A percentile compares a stretch with the other conserved stretches of the same genome.
Conservation (phyloP, 768 basidiomycete species). For the Solioccasus polychromus region DNA sequence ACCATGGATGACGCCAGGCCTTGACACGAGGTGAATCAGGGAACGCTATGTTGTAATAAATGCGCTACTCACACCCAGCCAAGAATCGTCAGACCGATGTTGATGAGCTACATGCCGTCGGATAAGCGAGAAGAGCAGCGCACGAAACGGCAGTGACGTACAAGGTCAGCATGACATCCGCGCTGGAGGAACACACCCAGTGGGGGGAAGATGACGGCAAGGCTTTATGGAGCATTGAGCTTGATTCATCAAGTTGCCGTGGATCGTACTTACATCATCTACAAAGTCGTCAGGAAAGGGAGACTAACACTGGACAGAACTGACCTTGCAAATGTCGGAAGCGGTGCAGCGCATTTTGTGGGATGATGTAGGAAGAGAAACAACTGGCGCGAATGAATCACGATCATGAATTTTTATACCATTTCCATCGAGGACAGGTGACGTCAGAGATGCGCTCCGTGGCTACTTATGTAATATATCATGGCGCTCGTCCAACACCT, state of each 20-base stretch:
- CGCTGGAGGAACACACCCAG: slow-evolving; percentile 87
- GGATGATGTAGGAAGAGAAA: slow-evolving; percentile 5
- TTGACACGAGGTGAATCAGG: slow-evolving; percentile 28
- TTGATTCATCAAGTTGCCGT: neutral
- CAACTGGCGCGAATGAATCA: too few relatives aligned
- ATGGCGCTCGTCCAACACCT: slow-evolving; percentile 15
- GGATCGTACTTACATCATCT: slow-evolving; percentile 44
- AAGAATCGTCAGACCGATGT: slow-evolving; percentile 74
- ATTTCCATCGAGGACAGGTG: too few relatives aligned
- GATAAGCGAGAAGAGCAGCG: neutral
- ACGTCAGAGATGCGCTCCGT: too few relatives aligned
- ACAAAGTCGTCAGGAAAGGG: neutral
- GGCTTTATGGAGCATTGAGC: slow-evolving; percentile 33
- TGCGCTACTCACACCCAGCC: slow-evolving; percentile 65
- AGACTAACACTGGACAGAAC: slow-evolving; percentile 18
- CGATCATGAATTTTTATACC: slow-evolving; percentile 20
- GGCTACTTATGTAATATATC: too few relatives aligned
- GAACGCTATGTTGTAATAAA: neutral
- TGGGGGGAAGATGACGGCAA: slow-evolving; percentile 76
- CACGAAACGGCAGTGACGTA: slow-evolving; percentile 34
- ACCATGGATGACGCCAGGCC: slow-evolving; percentile 77
- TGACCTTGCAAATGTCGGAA: slow-evolving; percentile 78
- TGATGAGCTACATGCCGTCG: slow-evolving; percentile 47
- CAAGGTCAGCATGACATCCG: slow-evolving; percentile 76
- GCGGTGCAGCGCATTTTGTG: slow-evolving; percentile 63